Percentiles rank a stretch among this genome's conserved stretches.
phyloP scores from a whole-genome alignment of 2,329 filamentous ascomycete species.

The Calonectria hawksworthii region DNA sequence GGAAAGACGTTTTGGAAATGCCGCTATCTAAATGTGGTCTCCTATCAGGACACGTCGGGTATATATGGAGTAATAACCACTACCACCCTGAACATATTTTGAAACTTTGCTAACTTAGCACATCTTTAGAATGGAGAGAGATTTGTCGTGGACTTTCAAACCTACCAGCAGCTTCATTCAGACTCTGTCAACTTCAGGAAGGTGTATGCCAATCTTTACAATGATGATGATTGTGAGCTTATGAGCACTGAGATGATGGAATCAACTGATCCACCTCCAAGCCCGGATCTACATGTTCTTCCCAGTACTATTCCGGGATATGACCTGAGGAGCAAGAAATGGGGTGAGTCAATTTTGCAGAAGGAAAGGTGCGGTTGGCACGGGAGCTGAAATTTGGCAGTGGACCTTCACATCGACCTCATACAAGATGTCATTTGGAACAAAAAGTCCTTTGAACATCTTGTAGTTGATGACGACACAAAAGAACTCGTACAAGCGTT shows the following conservation, averaged over 20 bases:
- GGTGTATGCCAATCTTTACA: background rate
- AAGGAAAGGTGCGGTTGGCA: background rate
- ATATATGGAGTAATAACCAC: background rate
- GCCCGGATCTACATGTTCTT: conserved; percentile 3
- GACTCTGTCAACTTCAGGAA: background rate
- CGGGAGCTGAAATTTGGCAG: background rate
- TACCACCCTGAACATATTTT: fast-evolving
- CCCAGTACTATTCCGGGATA: background rate
- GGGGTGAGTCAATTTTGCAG: background rate
- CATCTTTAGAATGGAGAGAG: background rate
- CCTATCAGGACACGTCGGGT: background rate
- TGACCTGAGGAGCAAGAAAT: conserved; percentile 26
- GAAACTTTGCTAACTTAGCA: background rate
- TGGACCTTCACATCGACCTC: conserved; percentile 22
- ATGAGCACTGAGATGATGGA: conserved; percentile 3
- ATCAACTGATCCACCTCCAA: background rate
- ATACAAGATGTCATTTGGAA: conserved; percentile 32
- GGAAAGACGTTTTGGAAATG: conserved; percentile 17
- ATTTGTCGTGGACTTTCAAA: conserved; percentile 11
- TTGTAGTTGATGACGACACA: conserved; percentile 23
- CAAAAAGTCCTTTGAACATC: conserved; percentile 26
- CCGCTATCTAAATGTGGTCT: conserved; percentile 3
- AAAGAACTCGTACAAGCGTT: conserved; percentile 7
- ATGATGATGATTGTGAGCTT: background rate
- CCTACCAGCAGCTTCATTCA: conserved; percentile 1